A percentile compares a stretch with the other conserved stretches of the same genome.
phyloP scores from a whole-genome alignment of 2,329 filamentous ascomycete species.

The Xylogone sp. region DNA sequence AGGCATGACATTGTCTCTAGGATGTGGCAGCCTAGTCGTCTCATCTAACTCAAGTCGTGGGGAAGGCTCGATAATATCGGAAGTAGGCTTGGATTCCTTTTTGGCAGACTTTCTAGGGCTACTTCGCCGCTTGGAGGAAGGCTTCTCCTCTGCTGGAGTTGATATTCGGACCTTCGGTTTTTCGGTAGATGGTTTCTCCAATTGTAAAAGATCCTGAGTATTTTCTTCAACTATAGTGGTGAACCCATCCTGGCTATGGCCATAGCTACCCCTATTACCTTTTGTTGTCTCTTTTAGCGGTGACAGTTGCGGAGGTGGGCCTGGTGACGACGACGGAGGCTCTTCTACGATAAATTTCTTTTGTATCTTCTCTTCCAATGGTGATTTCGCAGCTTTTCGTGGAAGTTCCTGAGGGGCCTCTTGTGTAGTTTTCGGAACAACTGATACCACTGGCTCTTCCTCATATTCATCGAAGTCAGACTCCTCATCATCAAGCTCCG shows the following conservation, averaged over 20 bases:
- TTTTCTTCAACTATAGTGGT: conserved; percentile 46
- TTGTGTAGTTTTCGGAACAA: no score
- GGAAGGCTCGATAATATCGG: conserved; percentile 6
- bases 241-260: conserved; percentile 36
- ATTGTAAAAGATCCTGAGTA: conserved; percentile 37
- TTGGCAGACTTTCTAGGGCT: conserved; percentile 7
- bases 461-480: conserved; percentile 43
- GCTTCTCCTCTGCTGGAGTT: conserved; percentile 16
- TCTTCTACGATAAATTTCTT: conserved; percentile 19
- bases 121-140: conserved; percentile 16
- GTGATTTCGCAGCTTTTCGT: no score
- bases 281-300: conserved; percentile 38
- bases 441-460: conserved; percentile 21
- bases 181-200: conserved; percentile 30
- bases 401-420: conserved; percentile 15
- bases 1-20: conserved; percentile 20
- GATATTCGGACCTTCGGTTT: conserved; percentile 9
- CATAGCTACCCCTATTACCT: conserved; percentile 19
- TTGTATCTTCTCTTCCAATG: conserved; percentile 22
- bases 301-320: conserved; percentile 31
- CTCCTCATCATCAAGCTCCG: conserved; percentile 24
- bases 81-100: conserved; percentile 8
- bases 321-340: conserved; percentile 19
- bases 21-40: conserved; percentile 23
- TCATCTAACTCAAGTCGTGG: conserved; percentile 18